Evolutionary conservation across 2,329 filamentous ascomycete genomes (phyloP).

Genomic region (Xylariomycetidae sp.): DNA sequence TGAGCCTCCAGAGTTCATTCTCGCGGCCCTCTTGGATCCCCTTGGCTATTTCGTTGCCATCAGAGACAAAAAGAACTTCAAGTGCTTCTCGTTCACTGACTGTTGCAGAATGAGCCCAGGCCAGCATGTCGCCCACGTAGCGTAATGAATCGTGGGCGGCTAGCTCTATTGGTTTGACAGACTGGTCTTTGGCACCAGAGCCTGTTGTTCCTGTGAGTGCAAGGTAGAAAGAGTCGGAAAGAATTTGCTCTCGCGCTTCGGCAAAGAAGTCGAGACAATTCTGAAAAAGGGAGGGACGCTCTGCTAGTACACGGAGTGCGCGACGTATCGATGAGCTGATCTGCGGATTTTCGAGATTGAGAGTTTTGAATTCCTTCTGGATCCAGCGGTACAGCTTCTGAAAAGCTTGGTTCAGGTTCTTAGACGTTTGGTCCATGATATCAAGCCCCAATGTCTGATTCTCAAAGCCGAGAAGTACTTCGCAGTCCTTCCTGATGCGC

Average conservation of each 20-base stretch:
- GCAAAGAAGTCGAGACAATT: conserved; percentile 91
- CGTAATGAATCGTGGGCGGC: conserved; percentile 86
- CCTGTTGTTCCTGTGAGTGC: conserved; percentile 72
- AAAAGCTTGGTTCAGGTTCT: conserved; percentile 80
- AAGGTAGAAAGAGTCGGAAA: conserved; percentile 85
- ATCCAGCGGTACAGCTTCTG: conserved; percentile 97
- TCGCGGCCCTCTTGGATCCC: conserved; percentile 75
- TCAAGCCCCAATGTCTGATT: conserved; percentile 84
- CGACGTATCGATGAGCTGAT: conserved; percentile 80
- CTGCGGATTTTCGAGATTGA: conserved; percentile 92
- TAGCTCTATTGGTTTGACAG: conserved; percentile 87
- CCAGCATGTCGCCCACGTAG: conserved; percentile 95
- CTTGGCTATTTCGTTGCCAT: conserved; percentile 81
- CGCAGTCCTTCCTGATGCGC: conserved; percentile 81
- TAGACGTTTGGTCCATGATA: conserved; percentile 85
- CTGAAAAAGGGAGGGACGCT: conserved; percentile 85
- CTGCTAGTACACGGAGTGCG: conserved; percentile 81
- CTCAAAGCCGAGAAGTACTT: conserved; percentile 83
- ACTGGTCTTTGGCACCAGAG: conserved; percentile 52
- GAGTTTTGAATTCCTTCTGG: conserved; percentile 83
- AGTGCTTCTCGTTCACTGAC: conserved; percentile 92
- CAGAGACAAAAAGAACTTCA: conserved; percentile 84
- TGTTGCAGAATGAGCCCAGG: conserved; percentile 90
- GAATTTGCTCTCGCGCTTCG: conserved; percentile 77
- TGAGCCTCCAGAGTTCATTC: conserved; percentile 77